Conservation (phyloP, 495 filamentous ascomycete species). For the Lasiosphaeria ovina region DNA sequence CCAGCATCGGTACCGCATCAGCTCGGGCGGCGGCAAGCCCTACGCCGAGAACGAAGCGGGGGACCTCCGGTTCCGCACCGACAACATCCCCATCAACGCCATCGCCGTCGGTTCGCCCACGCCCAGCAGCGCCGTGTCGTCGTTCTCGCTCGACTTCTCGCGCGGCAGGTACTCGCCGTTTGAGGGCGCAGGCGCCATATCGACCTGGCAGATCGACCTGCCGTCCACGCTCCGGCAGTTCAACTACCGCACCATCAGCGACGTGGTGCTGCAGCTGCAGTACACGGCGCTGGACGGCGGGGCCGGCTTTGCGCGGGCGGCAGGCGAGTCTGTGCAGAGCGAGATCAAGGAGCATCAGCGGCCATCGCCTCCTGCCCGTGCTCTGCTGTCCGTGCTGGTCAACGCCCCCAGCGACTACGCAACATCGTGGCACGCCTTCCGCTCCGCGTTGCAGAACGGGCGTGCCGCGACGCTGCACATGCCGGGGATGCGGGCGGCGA, state of each 20-base stretch:
- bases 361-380: too few species aligned
- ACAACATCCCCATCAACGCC: not conserved
- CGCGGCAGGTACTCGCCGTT: constrained; percentile 35
- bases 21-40: constrained; percentile 2
- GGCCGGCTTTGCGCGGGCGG: not conserved
- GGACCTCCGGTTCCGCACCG: not conserved
- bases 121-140: too few species aligned
- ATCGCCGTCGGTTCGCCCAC: constrained; percentile 15
- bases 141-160: too few species aligned
- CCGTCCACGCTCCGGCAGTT: constrained; percentile 23
- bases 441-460: too few species aligned
- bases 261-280: constrained; percentile 30
- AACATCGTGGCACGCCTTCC: too few species aligned
- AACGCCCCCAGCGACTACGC: too few species aligned
- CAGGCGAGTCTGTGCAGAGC: too few species aligned
- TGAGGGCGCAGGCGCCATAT: constrained; percentile 38
- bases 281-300: constrained; percentile 30
- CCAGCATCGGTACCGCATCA: not conserved
- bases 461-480: too few species aligned
- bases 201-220: constrained; percentile 26
- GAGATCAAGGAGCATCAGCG: too few species aligned
- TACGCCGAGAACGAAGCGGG: not conserved
- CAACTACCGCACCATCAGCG: constrained; percentile 32
- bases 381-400: too few species aligned
- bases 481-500: too few species aligned